Conservation (phyloP, 1,284 basidiomycete genomes). For the Apiotrichum sp. region DNA sequence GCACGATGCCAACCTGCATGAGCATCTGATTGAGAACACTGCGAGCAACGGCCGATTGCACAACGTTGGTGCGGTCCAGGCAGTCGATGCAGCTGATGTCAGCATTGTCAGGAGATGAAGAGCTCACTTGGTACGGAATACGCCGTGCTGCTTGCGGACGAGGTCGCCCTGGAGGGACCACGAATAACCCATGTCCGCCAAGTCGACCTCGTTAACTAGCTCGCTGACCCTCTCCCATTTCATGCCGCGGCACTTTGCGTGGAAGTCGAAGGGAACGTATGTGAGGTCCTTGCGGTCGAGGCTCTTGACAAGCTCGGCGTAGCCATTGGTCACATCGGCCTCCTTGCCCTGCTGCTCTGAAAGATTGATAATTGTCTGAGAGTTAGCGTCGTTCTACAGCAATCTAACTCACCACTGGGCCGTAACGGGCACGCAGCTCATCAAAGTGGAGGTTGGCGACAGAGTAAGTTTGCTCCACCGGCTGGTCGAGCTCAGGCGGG, state of each 20-base stretch:
- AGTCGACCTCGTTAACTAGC: conserved; percentile 66
- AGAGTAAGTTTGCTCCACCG: conserved; percentile 64
- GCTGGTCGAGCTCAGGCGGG: conserved; percentile 72
- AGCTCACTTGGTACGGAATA: conserved; percentile 57
- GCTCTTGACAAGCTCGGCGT: conserved; percentile 61
- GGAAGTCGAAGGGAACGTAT: conserved; percentile 76
- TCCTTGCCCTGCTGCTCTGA: conserved; percentile 89
- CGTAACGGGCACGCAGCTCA: conserved; percentile 63
- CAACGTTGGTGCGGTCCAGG: conserved; percentile 79
- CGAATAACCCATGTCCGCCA: conserved; percentile 76
- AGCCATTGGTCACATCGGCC: conserved; percentile 69
- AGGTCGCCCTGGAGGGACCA: conserved; percentile 71
- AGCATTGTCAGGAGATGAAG: conserved; percentile 18
- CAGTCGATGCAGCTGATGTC: conserved; percentile 84
- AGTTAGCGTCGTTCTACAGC: conserved; percentile 9
- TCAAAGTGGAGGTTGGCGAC: conserved; percentile 70
- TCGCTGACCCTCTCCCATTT: conserved; percentile 80
- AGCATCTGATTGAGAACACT: conserved; percentile 74
- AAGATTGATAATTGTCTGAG: conserved; percentile 73
- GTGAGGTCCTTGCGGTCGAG: conserved; percentile 57
- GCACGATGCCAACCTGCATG: conserved; percentile 58
- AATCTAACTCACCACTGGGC: conserved; percentile 57
- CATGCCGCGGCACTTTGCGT: conserved; percentile 59
- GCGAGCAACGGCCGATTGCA: conserved; percentile 83
- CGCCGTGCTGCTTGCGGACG: conserved; percentile 74